Percentiles rank a stretch among this genome's conserved stretches.
phyloP scores from a whole-genome alignment of 2,329 filamentous ascomycete species.

The Colletotrichum tropicicola region DNA sequence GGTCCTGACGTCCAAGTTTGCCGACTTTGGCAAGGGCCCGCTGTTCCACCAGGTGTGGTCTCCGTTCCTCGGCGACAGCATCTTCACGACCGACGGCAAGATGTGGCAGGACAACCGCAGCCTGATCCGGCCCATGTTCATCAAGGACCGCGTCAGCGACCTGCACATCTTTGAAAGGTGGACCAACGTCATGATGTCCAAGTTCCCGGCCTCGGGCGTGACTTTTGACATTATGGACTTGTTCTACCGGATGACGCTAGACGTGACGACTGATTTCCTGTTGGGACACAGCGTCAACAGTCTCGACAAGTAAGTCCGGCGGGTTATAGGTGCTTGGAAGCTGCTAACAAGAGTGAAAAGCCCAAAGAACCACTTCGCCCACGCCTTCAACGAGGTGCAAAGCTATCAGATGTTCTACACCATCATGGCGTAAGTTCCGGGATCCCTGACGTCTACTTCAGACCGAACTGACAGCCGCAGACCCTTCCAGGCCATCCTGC shows the following conservation, averaged over 20 bases:
- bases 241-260: constrained; percentile 73
- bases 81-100: constrained; percentile 62
- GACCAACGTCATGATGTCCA: constrained; percentile 64
- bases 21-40: constrained; percentile 59
- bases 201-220: constrained; percentile 62
- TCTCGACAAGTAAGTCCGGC: constrained; percentile 45
- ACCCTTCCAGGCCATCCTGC: constrained; percentile 66
- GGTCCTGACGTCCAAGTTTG: constrained; percentile 61
- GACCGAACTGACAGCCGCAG: constrained; percentile 43
- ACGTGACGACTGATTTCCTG: constrained; percentile 74
- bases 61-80: constrained; percentile 63
- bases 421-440: constrained; percentile 46
- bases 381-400: constrained; percentile 77
- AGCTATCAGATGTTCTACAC: constrained; percentile 71
- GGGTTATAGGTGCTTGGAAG: not conserved
- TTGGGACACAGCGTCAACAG: constrained; percentile 67
- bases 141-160: constrained; percentile 55
- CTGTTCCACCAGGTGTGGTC: constrained; percentile 52
- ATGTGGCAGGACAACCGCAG: constrained; percentile 62
- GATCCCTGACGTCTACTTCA: not conserved
- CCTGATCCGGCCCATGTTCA: constrained; percentile 64
- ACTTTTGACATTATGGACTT: constrained; percentile 68
- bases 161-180: constrained; percentile 69
- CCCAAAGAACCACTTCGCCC: constrained; percentile 68
- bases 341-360: constrained; percentile 42